Evolutionary conservation across 768 basidiomycete species (phyloP), one percentile per base, ranked within the genome.

Genomic region (Imleria badia): DNA sequence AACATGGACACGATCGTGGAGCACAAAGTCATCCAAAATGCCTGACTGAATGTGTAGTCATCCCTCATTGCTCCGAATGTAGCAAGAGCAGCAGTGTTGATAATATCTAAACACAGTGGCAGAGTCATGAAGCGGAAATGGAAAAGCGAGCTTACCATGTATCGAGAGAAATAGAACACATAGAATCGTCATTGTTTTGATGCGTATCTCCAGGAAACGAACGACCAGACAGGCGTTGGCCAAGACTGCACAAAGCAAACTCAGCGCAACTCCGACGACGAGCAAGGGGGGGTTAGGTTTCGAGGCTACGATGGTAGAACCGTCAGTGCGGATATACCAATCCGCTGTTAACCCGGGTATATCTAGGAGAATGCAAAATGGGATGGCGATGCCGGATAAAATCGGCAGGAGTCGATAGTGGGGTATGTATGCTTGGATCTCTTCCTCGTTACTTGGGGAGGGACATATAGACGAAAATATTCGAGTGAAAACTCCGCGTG

Each of bases 21-120:
- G 62, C 87, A 89, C 13, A 91, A 73, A 3, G 85, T 87, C 68
- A 86, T 79, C 91, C 91, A 94, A 64, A 84, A 91, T 0, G 87
- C 72, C 62, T 84, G 78, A 0, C 78, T 84, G 54, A 84, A 89
- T 0, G 84, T 85, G 69, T 89, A 90, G 0, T 82, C 86, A 53
- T 86, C 85, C 55, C 82, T 71, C 48, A 77, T 68, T 0, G 84
- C 72, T n/a, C 84, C 87, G 48, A 92, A 92, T 1, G 77, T 62
- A 5, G 73, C 78, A 13, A 91, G 76, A 20, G 78, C 73, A 30
- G 75, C 63, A 30, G 87, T 78, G 58, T 89, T 91, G 69, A 93
- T 82, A 5, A 82, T 42, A 68, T 94, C 91, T 91, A 51, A 33
- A 33, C 30, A 34, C 3, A 42, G 41, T 19, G 41, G 46, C 15